Evolutionary conservation across 2,329 filamentous ascomycete species (phyloP), one percentile per base, ranked within the genome.

Genomic region (Fusarium sp.): DNA sequence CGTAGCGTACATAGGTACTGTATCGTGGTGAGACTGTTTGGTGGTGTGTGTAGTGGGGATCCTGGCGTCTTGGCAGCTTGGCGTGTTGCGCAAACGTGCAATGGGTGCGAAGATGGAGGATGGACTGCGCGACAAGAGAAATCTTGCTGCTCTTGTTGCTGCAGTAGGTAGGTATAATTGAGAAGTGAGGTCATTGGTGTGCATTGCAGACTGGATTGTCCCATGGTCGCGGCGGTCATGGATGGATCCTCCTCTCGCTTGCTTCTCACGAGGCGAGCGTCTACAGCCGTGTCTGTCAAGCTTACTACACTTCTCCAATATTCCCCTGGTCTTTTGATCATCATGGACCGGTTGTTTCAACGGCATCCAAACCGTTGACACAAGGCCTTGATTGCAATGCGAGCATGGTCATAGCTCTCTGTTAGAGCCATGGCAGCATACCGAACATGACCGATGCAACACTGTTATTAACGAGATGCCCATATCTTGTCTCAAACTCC

Each of bases 121-220:
- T 55, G 60, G 39, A 52, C 39, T 64, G 26, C 50, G 48, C 48
- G 65, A 62, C 47, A 69, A 59, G 57, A 71, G 56, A 70, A 66
- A 65, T 62, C 66, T 68, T 65, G 67, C 68, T 50, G 44, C 41
- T 50, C 56, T 36, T 61, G 34, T 36, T 63, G 41, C 52, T 26
- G 34, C 24, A 34, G 15, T 44, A 17, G 10, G 26, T 28, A 32
- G n/a, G 45, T 28, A 32, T 30, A 30, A 47, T 65, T 73, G 68
- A 73, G 74, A 78, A 66, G 74, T 77, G 76, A 78, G 74, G 74
- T 78, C 76, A 78, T 78, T 73, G 60, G 67, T 56, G 62, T 70
- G 48, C 58, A 75, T 68, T 61, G 68, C 68, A 66, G 45, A 61
- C 32, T 58, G 50, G n/a, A 38, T 47, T 65, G 55, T 77, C 50